Evolutionary conservation across 2,329 filamentous ascomycete species (phyloP).

Genomic region (Colletotrichum lupini): DNA sequence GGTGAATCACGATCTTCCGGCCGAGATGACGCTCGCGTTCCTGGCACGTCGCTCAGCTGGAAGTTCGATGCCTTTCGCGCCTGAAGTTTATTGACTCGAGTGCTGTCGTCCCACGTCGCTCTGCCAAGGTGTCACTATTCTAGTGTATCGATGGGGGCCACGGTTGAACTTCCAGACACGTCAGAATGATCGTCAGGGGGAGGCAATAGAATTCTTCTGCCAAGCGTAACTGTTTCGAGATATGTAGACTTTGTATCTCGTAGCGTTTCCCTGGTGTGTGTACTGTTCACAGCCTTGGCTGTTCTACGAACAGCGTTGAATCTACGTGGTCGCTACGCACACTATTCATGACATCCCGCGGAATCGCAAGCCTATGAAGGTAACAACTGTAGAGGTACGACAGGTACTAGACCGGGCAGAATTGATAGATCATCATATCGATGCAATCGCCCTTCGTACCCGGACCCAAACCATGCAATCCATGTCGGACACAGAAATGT

Average conservation of each 20-base stretch:
- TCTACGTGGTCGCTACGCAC: background rate
- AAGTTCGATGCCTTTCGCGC: background rate
- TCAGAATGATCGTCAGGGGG: background rate
- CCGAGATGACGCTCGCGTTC: too few relatives aligned
- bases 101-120: background rate
- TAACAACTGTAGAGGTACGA: fast-evolving
- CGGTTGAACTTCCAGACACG: background rate
- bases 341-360: background rate
- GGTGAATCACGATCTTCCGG: background rate
- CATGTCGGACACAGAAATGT: background rate
- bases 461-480: constrained; percentile 2
- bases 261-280: background rate
- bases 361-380: background rate
- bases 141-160: too few relatives aligned
- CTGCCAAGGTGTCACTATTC: background rate
- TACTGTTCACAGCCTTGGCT: background rate
- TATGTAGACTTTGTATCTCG: background rate
- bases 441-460: constrained; percentile 18
- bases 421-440: background rate
- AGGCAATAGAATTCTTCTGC: background rate
- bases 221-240: background rate
- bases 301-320: too few relatives aligned
- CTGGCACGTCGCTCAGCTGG: background rate
- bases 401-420: background rate
- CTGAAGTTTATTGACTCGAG: constrained; percentile 7